Conservation (phyloP, 2,329 filamentous ascomycete species). For the Reticulascus tulasneorum region DNA sequence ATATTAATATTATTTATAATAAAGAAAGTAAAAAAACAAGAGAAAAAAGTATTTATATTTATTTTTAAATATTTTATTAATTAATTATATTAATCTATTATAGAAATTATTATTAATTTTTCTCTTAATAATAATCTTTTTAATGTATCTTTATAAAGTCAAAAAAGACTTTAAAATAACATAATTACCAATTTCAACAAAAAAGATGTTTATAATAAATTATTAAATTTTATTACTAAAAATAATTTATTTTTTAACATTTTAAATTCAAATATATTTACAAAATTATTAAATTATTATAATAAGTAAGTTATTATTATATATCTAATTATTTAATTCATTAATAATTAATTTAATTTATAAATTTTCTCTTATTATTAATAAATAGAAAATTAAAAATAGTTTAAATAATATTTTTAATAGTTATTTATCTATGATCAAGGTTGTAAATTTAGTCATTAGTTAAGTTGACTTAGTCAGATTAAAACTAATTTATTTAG, state of each 20-base stretch:
- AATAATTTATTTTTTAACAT: neutral
- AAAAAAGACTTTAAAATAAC: neutral
- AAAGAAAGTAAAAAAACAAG: no score
- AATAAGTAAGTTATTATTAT: neutral
- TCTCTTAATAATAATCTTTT: neutral
- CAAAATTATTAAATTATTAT: slow-evolving; percentile 2
- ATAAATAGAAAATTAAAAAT: no score
- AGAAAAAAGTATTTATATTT: no score
- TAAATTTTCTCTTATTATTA: neutral
- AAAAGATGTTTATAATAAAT: neutral
- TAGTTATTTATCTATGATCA: no score
- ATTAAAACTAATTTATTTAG: no score
- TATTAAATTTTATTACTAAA: neutral
- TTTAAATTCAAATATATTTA: neutral
- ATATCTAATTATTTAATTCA: slow-evolving; percentile 1
- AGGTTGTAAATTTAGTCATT: no score
- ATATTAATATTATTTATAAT: neutral
- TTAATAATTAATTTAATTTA: slow-evolving; percentile 2
- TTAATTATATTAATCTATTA: no score
- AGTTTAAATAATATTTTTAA: no score
- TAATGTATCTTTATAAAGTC: neutral
- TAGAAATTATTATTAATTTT: no score
- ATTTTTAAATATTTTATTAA: slow-evolving; percentile 2
- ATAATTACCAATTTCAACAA: no score
- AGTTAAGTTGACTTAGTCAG: no score